Percentiles rank a stretch among this genome's conserved stretches.
phyloP scores from a whole-genome alignment of 495 filamentous ascomycete species.

The Usnea hakonensis region DNA sequence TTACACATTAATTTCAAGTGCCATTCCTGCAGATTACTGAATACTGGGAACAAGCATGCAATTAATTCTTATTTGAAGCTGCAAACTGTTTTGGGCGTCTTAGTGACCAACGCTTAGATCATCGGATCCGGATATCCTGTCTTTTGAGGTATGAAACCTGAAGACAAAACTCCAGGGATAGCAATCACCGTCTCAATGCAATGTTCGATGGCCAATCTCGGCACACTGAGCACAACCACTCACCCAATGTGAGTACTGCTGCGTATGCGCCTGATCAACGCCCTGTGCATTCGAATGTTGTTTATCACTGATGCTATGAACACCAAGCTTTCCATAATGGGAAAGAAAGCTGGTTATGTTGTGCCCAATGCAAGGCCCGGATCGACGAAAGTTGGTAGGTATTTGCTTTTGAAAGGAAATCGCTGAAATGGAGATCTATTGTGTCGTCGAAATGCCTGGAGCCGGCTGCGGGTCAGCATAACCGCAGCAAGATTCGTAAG shows the following conservation, averaged over 20 bases:
- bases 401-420: conserved; percentile 19
- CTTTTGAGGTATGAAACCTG: conserved; percentile 9
- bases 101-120: conserved; percentile 12
- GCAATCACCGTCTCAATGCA: conserved; percentile 11
- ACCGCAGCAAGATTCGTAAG: conserved; percentile 19
- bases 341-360: conserved; percentile 6
- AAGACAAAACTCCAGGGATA: conserved; percentile 1
- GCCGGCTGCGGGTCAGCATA: conserved; percentile 15
- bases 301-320: conserved; percentile 20
- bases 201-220: conserved; percentile 7
- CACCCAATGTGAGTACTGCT: conserved; percentile 14
- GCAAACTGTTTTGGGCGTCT: conserved; percentile 33
- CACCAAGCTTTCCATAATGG: conserved; percentile 1
- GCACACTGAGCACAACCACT: conserved; percentile 4
- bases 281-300: conserved; percentile 21
- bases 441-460: conserved; percentile 20
- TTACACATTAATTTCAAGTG: not conserved
- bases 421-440: conserved; percentile 24
- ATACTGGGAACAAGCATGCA: conserved; percentile 12
- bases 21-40: not conserved
- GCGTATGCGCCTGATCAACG: conserved; percentile 20
- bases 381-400: conserved; percentile 12
- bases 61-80: conserved; percentile 51
- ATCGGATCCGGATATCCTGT: conserved; percentile 12
- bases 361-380: conserved; percentile 3